Conservation (phyloP, 305 asterid species). For the Fraxinus albicans region DNA sequence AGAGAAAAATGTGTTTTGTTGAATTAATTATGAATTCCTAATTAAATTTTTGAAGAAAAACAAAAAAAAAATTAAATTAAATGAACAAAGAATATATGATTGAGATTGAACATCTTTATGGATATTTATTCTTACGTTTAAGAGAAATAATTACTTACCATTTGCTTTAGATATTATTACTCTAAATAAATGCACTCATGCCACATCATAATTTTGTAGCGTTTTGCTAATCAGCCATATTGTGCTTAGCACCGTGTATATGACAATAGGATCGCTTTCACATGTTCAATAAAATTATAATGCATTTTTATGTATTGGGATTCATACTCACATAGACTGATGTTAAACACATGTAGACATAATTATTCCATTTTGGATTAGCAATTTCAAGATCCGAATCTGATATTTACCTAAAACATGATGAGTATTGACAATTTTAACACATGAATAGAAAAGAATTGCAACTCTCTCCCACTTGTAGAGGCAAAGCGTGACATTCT, state of each 20-base stretch:
- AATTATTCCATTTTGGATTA: background rate
- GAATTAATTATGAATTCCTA: background rate
- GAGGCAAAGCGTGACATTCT: conserved; percentile 22
- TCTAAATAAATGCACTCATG: background rate
- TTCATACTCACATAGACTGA: background rate
- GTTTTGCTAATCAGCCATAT: background rate
- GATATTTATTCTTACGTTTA: background rate
- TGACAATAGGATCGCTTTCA: background rate
- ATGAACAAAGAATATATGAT: background rate
- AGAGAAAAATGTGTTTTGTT: background rate
- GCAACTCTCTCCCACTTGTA: background rate
- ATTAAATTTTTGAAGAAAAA: no score
- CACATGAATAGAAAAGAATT: background rate
- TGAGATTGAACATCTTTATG: background rate
- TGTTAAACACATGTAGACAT: background rate
- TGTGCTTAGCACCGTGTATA: background rate
- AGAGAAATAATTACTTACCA: background rate
- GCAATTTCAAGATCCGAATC: background rate
- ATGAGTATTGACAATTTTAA: background rate
- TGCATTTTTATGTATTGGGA: background rate
- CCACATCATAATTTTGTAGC: background rate
- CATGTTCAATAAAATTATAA: background rate
- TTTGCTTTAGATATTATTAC: background rate
- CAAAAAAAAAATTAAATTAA: no score
- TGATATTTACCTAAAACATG: background rate